Percentiles rank a stretch among this genome's conserved stretches.
Evolutionary conservation across 495 filamentous ascomycete species (phyloP).

Genomic region (Penicillium pulvis): DNA sequence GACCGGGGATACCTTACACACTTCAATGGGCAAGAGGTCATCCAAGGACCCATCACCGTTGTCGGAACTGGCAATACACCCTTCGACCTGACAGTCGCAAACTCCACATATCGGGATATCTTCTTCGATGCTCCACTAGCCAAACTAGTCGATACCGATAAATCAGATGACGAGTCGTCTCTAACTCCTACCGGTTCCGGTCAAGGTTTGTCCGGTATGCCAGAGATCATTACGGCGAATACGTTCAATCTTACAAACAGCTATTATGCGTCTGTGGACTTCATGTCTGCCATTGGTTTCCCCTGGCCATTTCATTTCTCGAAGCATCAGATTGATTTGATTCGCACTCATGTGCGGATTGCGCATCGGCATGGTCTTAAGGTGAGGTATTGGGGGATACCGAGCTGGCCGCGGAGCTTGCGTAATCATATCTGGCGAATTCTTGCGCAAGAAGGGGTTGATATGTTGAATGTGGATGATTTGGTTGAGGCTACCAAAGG

Average conservation of each 20-base stretch:
- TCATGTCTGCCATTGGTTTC: conserved; percentile 41
- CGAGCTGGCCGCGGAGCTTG: conserved; percentile 71
- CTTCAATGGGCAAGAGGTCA: conserved; percentile 50
- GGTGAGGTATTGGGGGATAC: conserved; percentile 78
- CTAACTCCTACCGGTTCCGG: conserved; percentile 20
- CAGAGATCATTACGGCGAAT: conserved; percentile 37
- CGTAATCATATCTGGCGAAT: conserved; percentile 75
- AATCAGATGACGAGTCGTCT: neutral
- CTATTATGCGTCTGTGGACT: conserved; percentile 49
- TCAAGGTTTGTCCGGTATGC: conserved; percentile 43
- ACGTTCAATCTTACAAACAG: conserved; percentile 50
- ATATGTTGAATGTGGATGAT: conserved; percentile 81
- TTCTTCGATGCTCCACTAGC: conserved; percentile 67
- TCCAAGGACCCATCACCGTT: conserved; percentile 66
- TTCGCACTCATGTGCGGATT: conserved; percentile 65
- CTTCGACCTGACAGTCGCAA: conserved; percentile 59
- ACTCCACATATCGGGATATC: conserved; percentile 53
- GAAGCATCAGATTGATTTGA: conserved; percentile 57
- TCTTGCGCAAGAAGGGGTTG: conserved; percentile 70
- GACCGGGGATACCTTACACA: conserved; percentile 63
- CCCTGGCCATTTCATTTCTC: conserved; percentile 45
- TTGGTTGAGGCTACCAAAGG: conserved; percentile 53
- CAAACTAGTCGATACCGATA: conserved; percentile 29
- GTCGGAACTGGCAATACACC: conserved; percentile 80
- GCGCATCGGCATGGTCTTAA: conserved; percentile 71